Base-by-base conservation (phyloP, 1,284 basidiomycete genomes). In the Cutaneotrichosporon cavernicola region DNA sequence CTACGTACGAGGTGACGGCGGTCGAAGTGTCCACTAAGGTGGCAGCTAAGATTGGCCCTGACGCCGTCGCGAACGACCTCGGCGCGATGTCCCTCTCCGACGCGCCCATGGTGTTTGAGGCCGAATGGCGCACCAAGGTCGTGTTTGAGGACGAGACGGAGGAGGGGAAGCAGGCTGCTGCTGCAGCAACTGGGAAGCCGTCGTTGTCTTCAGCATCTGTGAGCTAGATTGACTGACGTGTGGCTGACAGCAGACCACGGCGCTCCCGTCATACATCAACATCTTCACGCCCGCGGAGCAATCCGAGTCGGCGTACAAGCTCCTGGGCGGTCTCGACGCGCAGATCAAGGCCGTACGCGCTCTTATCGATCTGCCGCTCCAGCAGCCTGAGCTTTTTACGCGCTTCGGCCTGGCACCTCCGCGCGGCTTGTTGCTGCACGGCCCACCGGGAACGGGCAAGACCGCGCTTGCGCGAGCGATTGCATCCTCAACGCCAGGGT, bases 361-460 rank as follows among this genome's bases (percentile, higher is more conserved):
- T 72, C 86, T 99, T n/a, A 86, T 99, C 47, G 96, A 99, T 74
- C 89, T 99, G 61, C 97, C 97, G 1, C 84, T 99, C 56, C 90
- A 86, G 22, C 88, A 89, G 40, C 97, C 97, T 6, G 90, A 95
- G 61, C 84, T 98, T 16, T 99, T 96, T 81, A 85, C 84, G 0
- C 87, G 90, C 72, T 96, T 98, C 74, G 91, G 93, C 21, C 84
- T 97, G 31, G 92, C 90, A 70, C 92, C 94, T 14, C 93, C 93
- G 10, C 87, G 90, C 56, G 94, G 94, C 9, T 88, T 97, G 49
- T 84, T 97, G 6, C 85, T 97, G 1, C 89, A 96, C 77, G 94
- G 94, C 16, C 92, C 92, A 18, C 92, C 94, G 1, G 94, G 94
- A 22, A 97, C 94, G 5, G 94, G 94, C 14, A 97, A 97, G 81